Base-by-base conservation (phyloP, 2,329 filamentous ascomycete genomes). In the Lachnellula occidentalis region DNA sequence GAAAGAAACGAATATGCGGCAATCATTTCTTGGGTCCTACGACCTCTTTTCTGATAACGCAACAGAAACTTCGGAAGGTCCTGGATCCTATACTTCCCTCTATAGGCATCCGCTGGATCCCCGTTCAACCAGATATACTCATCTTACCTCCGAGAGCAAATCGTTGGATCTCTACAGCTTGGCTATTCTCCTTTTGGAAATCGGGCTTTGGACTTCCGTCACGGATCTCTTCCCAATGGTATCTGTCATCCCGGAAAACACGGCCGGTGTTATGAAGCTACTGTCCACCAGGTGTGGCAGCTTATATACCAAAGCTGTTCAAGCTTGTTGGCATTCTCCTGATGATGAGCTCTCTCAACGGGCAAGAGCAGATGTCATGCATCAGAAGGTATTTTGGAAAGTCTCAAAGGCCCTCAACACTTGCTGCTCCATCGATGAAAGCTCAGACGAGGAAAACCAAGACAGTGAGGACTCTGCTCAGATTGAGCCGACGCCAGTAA, bases 191-290 rank as follows among this genome's bases (percentile, higher is more conserved):
- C 76, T 92, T 0, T 74, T 91, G 2, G 88, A 88, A 6, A 82
- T 92, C 51, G 88, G 88, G 6, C 71, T 92, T 8, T 92, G 88
- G 88, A 82, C 80, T 3, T 84, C 82, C 11, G 74, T 90, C 15
- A 71, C 59, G 0, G 64, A 68, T 34, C 61, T 70, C 37, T 65
- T 67, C 51, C 62, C 65, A 19, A 56, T 51, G 14, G 56, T 52
- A n/a, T 54, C 61, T 24, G 48, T 60, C 14, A 58, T 67, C 7
- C 64, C 66, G 2, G 59, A 63, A 19, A 66, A 65, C 21, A 57
- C 65, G 17, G 51, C 61, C 5, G 54, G 39, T 14, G 55, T 64
- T 6, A 58, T 67, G 36, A 64, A 67, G 51, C 59, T 63, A 39
- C 64, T 69, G 34, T 65, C 66, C 37, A 82, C 12, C 77, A 77